Percentiles rank a stretch among this genome's conserved stretches.
Conservation (phyloP, 2,329 filamentous ascomycete genomes). For the Colletotrichum abscissum region DNA sequence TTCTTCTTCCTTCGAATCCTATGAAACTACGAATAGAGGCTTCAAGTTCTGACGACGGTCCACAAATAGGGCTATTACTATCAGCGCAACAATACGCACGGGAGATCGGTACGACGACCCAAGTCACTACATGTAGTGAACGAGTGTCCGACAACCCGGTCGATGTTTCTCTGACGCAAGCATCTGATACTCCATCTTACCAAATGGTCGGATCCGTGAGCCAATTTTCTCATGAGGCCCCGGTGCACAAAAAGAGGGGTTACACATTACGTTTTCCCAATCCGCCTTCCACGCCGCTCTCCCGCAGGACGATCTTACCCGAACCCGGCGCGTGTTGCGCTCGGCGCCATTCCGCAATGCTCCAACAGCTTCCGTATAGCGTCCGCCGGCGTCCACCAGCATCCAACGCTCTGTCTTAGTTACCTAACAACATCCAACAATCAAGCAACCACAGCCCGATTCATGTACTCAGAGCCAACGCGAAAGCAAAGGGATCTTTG, state of each 20-base stretch:
- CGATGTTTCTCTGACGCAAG: background rate
- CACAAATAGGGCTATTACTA: background rate
- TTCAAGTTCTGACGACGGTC: background rate
- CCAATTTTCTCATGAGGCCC: background rate
- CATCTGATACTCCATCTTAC: background rate
- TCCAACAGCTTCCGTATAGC: background rate
- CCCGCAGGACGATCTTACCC: background rate
- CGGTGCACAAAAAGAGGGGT: background rate
- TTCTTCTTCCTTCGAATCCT: background rate
- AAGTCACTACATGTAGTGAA: background rate
- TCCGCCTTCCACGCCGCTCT: background rate
- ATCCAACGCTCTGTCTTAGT: background rate
- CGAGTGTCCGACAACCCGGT: slow-evolving; percentile 1
- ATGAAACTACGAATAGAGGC: background rate
- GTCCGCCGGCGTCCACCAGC: background rate
- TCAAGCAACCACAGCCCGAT: background rate
- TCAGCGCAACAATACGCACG: background rate
- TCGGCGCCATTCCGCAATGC: background rate
- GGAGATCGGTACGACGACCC: background rate
- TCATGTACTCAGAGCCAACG: background rate
- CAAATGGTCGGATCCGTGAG: background rate
- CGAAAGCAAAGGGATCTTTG: background rate
- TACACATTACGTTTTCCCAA: background rate
- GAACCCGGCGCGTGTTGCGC: background rate
- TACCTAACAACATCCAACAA: background rate